These are phyloP conservation scores for Auricularia auricula-judae DNA, from an alignment of 768 basidiomycete species.

Conservation along the genomic window DNA sequence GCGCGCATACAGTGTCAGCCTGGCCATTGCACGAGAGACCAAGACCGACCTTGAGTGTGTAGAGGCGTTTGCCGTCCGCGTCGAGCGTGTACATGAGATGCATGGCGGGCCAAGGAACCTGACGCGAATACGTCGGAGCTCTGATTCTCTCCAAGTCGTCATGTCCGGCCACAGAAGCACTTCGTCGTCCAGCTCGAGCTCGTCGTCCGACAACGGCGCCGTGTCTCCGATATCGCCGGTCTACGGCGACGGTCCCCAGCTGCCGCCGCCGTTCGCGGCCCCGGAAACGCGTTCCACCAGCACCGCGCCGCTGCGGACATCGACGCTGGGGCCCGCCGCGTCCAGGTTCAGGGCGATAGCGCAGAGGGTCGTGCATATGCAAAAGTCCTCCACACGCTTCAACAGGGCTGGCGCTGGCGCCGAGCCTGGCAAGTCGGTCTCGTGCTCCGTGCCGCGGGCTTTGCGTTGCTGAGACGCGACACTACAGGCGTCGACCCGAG, in stretches of 20 bases:
- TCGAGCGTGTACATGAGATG: conserved; percentile 95
- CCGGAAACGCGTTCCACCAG: background rate
- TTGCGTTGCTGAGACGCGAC: background rate
- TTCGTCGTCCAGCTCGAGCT: background rate
- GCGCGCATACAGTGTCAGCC: conserved; percentile 5
- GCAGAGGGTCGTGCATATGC: conserved; percentile 53
- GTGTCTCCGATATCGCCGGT: background rate
- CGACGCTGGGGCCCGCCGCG: background rate
- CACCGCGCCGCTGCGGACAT: background rate
- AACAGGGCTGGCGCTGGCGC: conserved; percentile 35
- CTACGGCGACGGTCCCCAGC: background rate
- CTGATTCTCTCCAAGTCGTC: background rate
- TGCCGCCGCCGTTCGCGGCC: background rate
- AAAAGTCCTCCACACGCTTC: conserved; percentile 34
- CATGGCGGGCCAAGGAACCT: conserved; percentile 35
- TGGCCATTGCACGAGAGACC: background rate
- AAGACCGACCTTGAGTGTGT: conserved; percentile 79
- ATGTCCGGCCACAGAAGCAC: too few relatives aligned
- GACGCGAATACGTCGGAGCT: background rate
- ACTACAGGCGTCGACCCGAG: conserved; percentile 40
- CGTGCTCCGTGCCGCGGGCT: background rate
- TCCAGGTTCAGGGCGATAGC: conserved; percentile 38
- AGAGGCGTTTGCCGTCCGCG: conserved; percentile 65
- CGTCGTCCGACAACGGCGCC: background rate
- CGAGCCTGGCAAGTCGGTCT: conserved; percentile 39